Base-by-base conservation (phyloP, 2,329 filamentous ascomycete genomes). In the Dactylellina cionopaga region DNA sequence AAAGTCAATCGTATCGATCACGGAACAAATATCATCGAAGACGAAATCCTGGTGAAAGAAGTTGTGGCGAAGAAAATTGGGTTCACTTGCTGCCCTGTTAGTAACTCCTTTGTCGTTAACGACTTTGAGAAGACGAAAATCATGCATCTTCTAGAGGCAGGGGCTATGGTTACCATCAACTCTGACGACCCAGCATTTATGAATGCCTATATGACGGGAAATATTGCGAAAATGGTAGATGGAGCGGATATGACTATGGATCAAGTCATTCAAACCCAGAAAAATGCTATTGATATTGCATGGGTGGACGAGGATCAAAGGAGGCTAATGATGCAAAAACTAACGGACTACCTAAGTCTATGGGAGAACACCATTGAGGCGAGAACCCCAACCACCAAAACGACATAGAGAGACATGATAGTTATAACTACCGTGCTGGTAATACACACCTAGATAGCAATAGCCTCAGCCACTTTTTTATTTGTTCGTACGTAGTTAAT, bases 101-200 rank as follows among this genome's bases (percentile, higher is more conserved):
- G 88, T 75, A 92, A 94, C 79, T 41, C 22, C 9, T 51, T 41
- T 13, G 86, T 92, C 9, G 84, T 88, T 1, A 76, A 80, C 51
- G 79, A 80, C 25, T 81, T 90, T 19, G 79, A 81, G 17, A 81
- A 88, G 55, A 81, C 89, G 31, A 89, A 90, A 0, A 84, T 92
- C 69, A 82, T 87, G 11, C 81, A 80, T 56, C 89, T 91, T 75
- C 79, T 92, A 17, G 85, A 90, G 39, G 81, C 81, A 4, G 87
- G 88, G 0, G 86, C 92, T 37, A 83, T 81, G 72, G 91, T 92
- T 79, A 89, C 86, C 63, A 86, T 92, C 78, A 92, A 92, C 80
- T 89, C 87, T 75, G 89, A 92, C 77, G 89, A 91, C 77, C 89
- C 89, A 69, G 89, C 88, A 9, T 91, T 91, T 78, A 92, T 93